Evolutionary conservation across 257 asterid genomes (phyloP).

Genomic region (Buddleja alternifolia): DNA sequence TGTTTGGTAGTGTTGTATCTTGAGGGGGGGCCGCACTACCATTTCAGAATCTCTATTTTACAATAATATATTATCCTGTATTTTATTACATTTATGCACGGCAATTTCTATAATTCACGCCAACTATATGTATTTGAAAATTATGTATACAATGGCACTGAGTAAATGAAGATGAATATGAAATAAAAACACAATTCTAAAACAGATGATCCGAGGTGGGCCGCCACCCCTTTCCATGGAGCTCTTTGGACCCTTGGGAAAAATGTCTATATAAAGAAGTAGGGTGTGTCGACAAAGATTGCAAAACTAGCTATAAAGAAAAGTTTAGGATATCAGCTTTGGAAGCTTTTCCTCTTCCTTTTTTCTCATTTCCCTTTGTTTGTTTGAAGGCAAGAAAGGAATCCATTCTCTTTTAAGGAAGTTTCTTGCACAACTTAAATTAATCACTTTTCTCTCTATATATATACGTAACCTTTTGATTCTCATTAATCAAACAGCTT

Average conservation of each 20-base stretch:
- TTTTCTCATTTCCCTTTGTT: conserved; percentile 5
- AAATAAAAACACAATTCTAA: too few relatives aligned
- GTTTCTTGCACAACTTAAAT: conserved; percentile 1
- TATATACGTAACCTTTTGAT: background rate
- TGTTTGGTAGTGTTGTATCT: conserved; percentile 4
- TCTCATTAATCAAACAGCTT: background rate
- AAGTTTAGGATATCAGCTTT: conserved; percentile 33
- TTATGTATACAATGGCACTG: too few relatives aligned
- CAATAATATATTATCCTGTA: too few relatives aligned
- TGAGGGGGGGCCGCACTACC: conserved; percentile 18
- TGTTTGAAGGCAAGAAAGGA: conserved; percentile 33
- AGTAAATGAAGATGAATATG: too few relatives aligned
- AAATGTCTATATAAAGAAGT: conserved; percentile 51
- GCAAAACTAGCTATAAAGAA: conserved; percentile 26
- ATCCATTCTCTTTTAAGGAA: conserved; percentile 30
- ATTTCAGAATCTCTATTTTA: too few relatives aligned
- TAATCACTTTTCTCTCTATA: background rate
- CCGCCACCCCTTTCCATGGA: conserved; percentile 26
- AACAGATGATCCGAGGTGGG: background rate
- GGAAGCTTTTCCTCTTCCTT: conserved; percentile 24
- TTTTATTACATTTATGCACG: too few relatives aligned
- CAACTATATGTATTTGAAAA: too few relatives aligned
- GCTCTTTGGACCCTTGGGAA: conserved; percentile 25
- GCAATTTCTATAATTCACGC: too few relatives aligned
- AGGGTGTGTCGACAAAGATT: conserved; percentile 22